Base-by-base conservation (phyloP, 2,329 filamentous ascomycete species). In the Gyromitra esculenta region DNA sequence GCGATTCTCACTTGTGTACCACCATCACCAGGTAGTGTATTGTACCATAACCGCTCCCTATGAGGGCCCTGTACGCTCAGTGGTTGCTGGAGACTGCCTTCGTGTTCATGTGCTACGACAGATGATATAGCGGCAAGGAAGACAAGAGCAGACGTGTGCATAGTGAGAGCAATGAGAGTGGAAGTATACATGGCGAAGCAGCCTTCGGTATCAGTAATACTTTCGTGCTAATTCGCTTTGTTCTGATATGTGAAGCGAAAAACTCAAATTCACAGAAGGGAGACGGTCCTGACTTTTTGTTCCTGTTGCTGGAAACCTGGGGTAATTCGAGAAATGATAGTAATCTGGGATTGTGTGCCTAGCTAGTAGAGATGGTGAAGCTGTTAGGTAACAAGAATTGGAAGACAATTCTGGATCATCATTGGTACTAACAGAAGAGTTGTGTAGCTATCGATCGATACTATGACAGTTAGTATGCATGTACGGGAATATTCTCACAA, bases 11-110 rank as follows among this genome's bases (percentile, higher is more conserved):
- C 91, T 87, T 96, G 92, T 50, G 89, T 96, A 72, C 92, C 93
- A 35, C 93, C 92, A 83, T 96, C 93, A 45, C 92, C 93, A 2
- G 93, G 93, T 4, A 96, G 85, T 0, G 86, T 90, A 83, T 93
- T 95, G 84, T 95, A 96, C 93, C 93, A 96, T 59, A 96, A 82
- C 37, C 89, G 87, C 39, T 78, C 74, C 82, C 92, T 86, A 80
- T 91, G 91, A 54, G 93, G 92, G 0, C 93, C 92, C 48, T 79
- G 77, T 8, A 73, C 77, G 9, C 52, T 76, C 11, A 80, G 64
- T 35, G 37, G 65, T 21, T 79, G 72, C 50, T 77, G 75, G 5
- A 76, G 66, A 35, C 75, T 76, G 5, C 77, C 77, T 13, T 52
- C 18, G 35, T 78, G 73, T 43, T 78, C 77, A 11, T 78, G 77